Base-by-base conservation (phyloP, 306 rosid species). In the Rubus parviflorus region DNA sequence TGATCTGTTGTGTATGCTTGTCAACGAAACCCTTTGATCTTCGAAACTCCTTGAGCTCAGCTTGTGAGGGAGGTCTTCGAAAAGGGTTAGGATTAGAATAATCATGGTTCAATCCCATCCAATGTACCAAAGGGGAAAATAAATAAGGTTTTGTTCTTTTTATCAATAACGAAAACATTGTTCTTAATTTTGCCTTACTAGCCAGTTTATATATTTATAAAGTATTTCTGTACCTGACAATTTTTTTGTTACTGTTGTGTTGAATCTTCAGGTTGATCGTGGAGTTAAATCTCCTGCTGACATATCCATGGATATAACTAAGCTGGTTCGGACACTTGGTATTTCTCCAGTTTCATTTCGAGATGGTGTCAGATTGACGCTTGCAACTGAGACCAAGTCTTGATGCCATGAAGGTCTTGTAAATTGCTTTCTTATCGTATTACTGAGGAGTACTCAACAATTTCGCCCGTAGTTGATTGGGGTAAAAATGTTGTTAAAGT, bases 241-340 rank as follows among this genome's bases (percentile, higher is more conserved):
- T 61, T 70, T 70, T 69, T 9, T 48, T 42, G 1, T 15, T 4
- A 13, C 47, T 58, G 8, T 41, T 54, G 15, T 69, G 67, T 70
- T 23, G 71, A 5, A 80, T 40, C 66, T 76, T 77, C 88, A 92
- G 98, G 92, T 92, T 67, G 91, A 95, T 74, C 91, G 98, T 51
- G 98, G 96, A 19, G 97, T 92, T 23, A 89, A 78, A 83, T 92
- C 96, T 49, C 98, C 98, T 4, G 77, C 98, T 12, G 98, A 95
- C 87, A 92, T 89, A 86, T 95, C 97, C 56, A 92, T 95, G 98
- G 90, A 92, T 38, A 89, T 92, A 71, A 83, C 85, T 49, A 92
- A 85, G 81, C 84, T 95, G 85, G 79, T 89, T 82, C 86, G 81
- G 83, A 89, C 85, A 1, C 87, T 95, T 60, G 84, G 67, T 61